A percentile compares a stretch with the other conserved stretches of the same genome.
Conservation (phyloP, 192 early-diverging fungal genomes). For the Obelidium mucronatum region DNA sequence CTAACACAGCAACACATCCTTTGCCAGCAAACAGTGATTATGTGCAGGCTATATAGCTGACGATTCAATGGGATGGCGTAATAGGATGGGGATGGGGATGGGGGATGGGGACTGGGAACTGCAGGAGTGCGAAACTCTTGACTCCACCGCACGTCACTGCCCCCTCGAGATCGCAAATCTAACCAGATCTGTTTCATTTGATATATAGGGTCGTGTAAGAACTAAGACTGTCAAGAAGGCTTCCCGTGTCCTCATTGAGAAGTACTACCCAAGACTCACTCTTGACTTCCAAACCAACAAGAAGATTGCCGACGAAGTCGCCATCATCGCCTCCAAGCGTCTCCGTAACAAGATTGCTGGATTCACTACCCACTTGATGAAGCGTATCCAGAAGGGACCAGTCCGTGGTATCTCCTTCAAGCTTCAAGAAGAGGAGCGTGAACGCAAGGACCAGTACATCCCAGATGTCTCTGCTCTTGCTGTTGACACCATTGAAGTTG, state of each 20-base stretch:
- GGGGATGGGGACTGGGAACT: too few relatives aligned
- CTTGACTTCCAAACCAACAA: conserved; percentile 99
- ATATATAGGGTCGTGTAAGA: conserved; percentile 86
- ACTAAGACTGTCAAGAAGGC: conserved; percentile 99
- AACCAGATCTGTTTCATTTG: background rate
- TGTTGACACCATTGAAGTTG: conserved; percentile 89
- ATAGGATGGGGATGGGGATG: too few relatives aligned
- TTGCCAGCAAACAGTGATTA: too few relatives aligned
- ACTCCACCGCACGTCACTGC: too few relatives aligned
- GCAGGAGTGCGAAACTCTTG: too few relatives aligned
- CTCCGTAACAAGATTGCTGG: conserved; percentile 99
- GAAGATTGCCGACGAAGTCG: conserved; percentile 96
- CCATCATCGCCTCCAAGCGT: conserved; percentile 98
- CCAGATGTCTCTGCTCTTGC: conserved; percentile 98
- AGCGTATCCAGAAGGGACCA: conserved; percentile 97
- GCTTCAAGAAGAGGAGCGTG: conserved; percentile 99
- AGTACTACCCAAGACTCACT: conserved; percentile 99
- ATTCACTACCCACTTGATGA: conserved; percentile 99
- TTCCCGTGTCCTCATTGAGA: conserved; percentile 99
- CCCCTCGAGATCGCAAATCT: too few relatives aligned
- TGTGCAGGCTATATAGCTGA: too few relatives aligned
- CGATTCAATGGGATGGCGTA: too few relatives aligned
- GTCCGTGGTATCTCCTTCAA: conserved; percentile 99
- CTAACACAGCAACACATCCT: too few relatives aligned
- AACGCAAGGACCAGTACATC: conserved; percentile 99